phyloP scores from a whole-genome alignment of 2,329 filamentous ascomycete species.

The Colletotrichum sublineola region DNA sequence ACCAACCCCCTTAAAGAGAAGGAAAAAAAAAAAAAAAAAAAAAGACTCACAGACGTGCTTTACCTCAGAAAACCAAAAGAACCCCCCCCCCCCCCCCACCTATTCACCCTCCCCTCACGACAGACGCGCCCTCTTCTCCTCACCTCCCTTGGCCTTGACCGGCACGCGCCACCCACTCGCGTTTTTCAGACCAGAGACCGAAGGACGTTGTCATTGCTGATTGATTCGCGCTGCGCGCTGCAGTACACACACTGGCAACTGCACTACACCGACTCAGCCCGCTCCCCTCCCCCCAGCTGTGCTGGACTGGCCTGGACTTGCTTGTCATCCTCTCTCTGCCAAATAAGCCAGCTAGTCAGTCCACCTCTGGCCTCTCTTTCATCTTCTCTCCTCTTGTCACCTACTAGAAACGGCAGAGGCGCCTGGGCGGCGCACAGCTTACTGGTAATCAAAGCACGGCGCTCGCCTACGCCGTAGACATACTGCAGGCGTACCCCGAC shows the following conservation, averaged over 20 bases:
- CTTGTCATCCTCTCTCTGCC: neutral
- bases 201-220: neutral
- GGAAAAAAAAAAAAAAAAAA: too few relatives aligned
- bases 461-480: constrained; percentile 2
- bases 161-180: neutral
- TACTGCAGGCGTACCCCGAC: neutral
- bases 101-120: neutral
- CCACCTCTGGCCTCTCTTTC: neutral
- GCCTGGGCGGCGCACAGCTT: neutral
- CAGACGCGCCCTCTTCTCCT: constrained; percentile 1
- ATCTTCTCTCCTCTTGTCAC: neutral
- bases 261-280: neutral
- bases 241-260: neutral
- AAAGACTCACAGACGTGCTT: neutral
- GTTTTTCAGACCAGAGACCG: neutral
- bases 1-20: neutral
- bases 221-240: neutral
- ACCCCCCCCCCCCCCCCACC: too few relatives aligned
- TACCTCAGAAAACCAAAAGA: neutral
- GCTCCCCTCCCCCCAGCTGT: too few relatives aligned
- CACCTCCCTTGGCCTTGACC: neutral
- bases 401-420: neutral
- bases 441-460: neutral
- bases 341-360: neutral
- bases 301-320: neutral